Evolutionary conservation across 441 rosid genomes (phyloP), one percentile per base, ranked within the genome.

Genomic region (Pelargonium myrrhifolium): DNA sequence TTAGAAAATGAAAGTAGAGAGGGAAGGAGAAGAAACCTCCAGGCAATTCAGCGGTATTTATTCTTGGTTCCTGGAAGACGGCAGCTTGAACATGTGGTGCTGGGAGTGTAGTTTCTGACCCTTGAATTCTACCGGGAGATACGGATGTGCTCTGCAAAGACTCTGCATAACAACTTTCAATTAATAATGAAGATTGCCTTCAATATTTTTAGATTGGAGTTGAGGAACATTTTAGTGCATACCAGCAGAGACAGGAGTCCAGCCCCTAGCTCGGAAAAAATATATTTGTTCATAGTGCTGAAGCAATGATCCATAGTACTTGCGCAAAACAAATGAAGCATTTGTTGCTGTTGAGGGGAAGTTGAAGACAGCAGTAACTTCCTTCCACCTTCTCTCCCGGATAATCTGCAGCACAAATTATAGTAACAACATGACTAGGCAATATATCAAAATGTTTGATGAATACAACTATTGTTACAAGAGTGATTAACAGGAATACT

Each of bases 341-440:
- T 92, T 95, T 56, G 98, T 95, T 10, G 98, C 99, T 8, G 99
- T 95, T 11, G 98, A 90, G 4, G 99, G 99, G 73, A 95, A 95
- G 73, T 88, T 87, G 75, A 95, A 95, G 18, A 87, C 79, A 55
- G 97, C 88, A 65, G 98, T 92, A 40, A 95, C 93, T 76, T 95
- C 97, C 72, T 89, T 95, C 98, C 99, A 95, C 80, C 86, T 86
- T 73, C 85, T 84, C 80, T 92, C 98, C 75, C 79, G 81, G 62
- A 92, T 76, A 69, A 92, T 77, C 99, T 95, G 86, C 76, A 49
- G 62, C 40, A 12, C 67, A 66, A 72, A 18, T 49, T 26, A 74
- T 64, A 65, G 22, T 12, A 18, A 70, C 22, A n/a, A 53, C 11
- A 56, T 35, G 45, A 68, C 43, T 11, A 42, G 12, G 26, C 18